phyloP scores from a whole-genome alignment of 2,329 filamentous ascomycete genomes.

The Aspergillus aculeatinus region DNA sequence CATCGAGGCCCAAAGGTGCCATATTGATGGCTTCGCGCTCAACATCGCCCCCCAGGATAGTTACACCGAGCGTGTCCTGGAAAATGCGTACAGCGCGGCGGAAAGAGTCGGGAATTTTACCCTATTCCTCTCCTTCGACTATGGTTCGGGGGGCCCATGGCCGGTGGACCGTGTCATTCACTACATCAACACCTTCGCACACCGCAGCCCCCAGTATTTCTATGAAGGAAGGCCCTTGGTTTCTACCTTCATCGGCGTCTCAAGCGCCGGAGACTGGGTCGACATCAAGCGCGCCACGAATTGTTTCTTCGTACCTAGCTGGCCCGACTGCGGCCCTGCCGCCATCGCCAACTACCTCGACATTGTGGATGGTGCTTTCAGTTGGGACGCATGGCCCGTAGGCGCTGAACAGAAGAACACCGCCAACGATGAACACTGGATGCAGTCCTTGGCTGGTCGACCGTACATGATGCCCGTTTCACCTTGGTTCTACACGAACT shows the following conservation, averaged over 20 bases:
- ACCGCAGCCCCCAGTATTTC: constrained; percentile 25
- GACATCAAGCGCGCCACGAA: constrained; percentile 40
- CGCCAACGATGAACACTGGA: constrained; percentile 42
- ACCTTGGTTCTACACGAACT: constrained; percentile 59
- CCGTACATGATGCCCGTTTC: constrained; percentile 57
- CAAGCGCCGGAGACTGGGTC: constrained; percentile 43
- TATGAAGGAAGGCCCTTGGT: constrained; percentile 36
- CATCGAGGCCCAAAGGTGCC: constrained; percentile 27
- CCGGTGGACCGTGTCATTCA: constrained; percentile 26
- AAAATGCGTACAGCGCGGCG: constrained; percentile 31
- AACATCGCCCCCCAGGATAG: constrained; percentile 34
- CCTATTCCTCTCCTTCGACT: constrained; percentile 38
- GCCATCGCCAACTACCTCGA: constrained; percentile 30
- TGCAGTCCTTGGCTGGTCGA: constrained; percentile 38
- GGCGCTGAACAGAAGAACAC: constrained; percentile 39
- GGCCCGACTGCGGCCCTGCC: constrained; percentile 35
- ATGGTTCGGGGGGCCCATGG: constrained; percentile 32
- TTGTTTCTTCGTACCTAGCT: constrained; percentile 47
- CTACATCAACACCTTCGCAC: constrained; percentile 28
- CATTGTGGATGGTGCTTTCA: constrained; percentile 42
- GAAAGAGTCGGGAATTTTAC: constrained; percentile 30
- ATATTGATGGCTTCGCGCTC: constrained; percentile 35
- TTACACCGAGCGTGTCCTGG: constrained; percentile 29
- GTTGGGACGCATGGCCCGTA: constrained; percentile 48
- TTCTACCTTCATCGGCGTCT: constrained; percentile 46